Base-by-base conservation (phyloP, 1,284 basidiomycete genomes). In the Hypsizygus ulmarius region DNA sequence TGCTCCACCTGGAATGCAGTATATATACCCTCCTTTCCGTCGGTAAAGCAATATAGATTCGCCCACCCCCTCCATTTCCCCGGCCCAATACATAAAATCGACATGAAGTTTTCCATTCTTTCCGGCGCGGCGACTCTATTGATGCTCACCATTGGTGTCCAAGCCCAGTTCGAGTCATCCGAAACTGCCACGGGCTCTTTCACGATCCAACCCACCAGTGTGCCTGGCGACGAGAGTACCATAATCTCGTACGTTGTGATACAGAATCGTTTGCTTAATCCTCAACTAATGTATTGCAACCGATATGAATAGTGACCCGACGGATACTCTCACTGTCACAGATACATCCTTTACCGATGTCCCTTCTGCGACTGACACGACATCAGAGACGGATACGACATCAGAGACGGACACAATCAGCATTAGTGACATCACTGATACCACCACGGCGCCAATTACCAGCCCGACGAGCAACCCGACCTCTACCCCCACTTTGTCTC, bases 91-190 rank as follows among this genome's bases (percentile, higher is more conserved):
- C 25, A 15, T 7, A 29, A 38, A 19, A 3, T 33, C 9, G 39
- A 6, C 43, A 50, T 50, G 48, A 50, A 50, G 14, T 25, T 37
- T 11, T 12, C 39, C 43, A 28, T 28, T 35, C 37, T 50, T 27
- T 36, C 48, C 32, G 40, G 30, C 21, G 42, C 33, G 18, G 11
- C 37, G 16, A 45, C 48, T 35, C 39, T 50, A 11, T 25, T 44
- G 15, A 18, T 45, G 14, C 32, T 50, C 14, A 38, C 28, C 7
- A 32, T 50, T 10, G 30, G 37, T 11, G 32, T 32, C 3, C 27
- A 30, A 25, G 38, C 41, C 29, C 48, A 50, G 14, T 19, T 5
- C 39, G 21, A 19, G 11, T 10, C 46, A 25, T 9, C 25, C 2
- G 14, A 14, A 28, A 25, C 28, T 15, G 35, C n/a, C 29, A 10